Percentiles rank a stretch among this genome's conserved stretches.
These are phyloP conservation scores for Aspergillus sergii DNA, from an alignment of 2,329 filamentous ascomycete genomes.

Conservation along the genomic window DNA sequence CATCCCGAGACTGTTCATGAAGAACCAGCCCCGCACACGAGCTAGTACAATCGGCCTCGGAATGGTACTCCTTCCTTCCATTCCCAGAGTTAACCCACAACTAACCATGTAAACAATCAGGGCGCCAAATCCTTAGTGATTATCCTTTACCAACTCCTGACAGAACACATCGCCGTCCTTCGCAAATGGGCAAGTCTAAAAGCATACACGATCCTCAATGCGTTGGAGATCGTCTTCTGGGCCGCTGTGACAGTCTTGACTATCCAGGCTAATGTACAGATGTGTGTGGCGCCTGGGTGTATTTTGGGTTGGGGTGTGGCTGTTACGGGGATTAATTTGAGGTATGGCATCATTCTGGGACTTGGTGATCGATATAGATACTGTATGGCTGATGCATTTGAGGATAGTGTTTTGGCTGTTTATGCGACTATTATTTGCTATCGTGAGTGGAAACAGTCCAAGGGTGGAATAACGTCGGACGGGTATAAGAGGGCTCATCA, in stretches of 20 bases:
- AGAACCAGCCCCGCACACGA: background rate
- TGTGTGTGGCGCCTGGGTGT: background rate
- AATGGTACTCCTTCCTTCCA: background rate
- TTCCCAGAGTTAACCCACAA: background rate
- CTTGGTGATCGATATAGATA: background rate
- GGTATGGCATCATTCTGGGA: background rate
- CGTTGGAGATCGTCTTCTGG: background rate
- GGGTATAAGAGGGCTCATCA: background rate
- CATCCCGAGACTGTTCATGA: background rate
- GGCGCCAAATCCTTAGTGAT: background rate
- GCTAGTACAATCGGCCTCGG: background rate
- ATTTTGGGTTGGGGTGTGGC: background rate
- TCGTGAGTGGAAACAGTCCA: background rate
- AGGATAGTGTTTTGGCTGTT: background rate
- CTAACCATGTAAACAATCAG: background rate
- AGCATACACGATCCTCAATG: background rate
- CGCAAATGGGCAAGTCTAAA: background rate
- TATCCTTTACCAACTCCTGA: background rate
- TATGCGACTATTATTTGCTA: background rate
- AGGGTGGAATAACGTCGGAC: background rate
- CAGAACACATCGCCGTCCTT: background rate
- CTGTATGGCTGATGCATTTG: background rate
- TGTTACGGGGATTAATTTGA: background rate
- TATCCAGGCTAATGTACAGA: background rate
- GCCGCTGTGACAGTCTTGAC: background rate